Evolutionary conservation across 345 rosid species (phyloP).

Genomic region (Eucalyptus erythrocorys): DNA sequence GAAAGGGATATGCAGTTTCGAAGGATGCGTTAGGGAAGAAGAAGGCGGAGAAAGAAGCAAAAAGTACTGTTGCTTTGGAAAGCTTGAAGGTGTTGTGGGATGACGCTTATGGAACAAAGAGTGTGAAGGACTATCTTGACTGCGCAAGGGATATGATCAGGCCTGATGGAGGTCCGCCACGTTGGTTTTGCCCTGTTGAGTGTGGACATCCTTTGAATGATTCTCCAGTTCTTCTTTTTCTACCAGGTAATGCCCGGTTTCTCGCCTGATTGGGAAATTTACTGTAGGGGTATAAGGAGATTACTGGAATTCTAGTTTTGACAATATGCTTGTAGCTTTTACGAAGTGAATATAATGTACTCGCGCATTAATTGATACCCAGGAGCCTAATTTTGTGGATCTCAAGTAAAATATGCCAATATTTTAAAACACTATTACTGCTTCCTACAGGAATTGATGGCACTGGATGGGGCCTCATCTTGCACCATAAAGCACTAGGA

Average conservation of each 20-base stretch:
- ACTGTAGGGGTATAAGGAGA: neutral
- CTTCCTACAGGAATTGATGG: slow-evolving; percentile 53
- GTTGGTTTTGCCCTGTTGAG: slow-evolving; percentile 92
- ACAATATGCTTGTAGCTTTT: neutral
- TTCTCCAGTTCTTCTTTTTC: slow-evolving; percentile 71
- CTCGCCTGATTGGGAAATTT: neutral
- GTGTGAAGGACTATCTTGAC: slow-evolving; percentile 58
- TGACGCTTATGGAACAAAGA: slow-evolving; percentile 70
- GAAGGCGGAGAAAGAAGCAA: neutral
- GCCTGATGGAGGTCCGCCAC: slow-evolving; percentile 80
- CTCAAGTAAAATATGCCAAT: neutral
- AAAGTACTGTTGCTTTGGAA: neutral
- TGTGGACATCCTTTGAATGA: slow-evolving; percentile 56
- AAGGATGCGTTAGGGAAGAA: neutral
- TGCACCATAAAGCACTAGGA: slow-evolving; percentile 89
- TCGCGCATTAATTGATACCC: neutral
- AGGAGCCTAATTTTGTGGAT: neutral
- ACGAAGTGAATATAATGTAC: neutral
- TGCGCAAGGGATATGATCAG: slow-evolving; percentile 48
- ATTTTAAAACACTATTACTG: neutral
- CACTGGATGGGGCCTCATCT: slow-evolving; percentile 66
- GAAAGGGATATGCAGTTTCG: slow-evolving; percentile 7
- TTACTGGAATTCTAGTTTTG: neutral
- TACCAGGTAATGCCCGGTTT: slow-evolving; percentile 50
- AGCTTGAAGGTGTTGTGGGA: slow-evolving; percentile 69